A percentile compares a stretch with the other conserved stretches of the same genome.
phyloP scores from a whole-genome alignment of 1,284 basidiomycete species.

The Kalmanozyma brasiliensis region DNA sequence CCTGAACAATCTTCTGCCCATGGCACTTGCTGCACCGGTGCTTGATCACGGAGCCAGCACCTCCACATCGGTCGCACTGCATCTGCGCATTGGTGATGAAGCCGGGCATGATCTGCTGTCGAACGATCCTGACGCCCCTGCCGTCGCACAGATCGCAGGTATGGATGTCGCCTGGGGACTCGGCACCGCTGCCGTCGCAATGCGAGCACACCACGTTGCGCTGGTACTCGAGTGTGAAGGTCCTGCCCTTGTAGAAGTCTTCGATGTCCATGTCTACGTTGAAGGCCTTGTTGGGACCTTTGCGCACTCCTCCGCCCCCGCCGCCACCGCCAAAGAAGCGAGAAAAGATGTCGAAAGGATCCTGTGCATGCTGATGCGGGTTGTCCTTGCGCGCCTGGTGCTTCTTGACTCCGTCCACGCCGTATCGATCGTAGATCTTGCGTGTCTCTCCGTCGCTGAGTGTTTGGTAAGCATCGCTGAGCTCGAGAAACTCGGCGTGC shows the following conservation, averaged over 20 bases:
- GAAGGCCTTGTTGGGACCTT: slow-evolving; percentile 62
- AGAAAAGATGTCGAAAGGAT: slow-evolving; percentile 65
- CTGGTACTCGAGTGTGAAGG: slow-evolving; percentile 56
- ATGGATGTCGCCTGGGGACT: slow-evolving; percentile 60
- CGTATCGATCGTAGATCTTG: slow-evolving; percentile 63
- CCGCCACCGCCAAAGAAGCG: slow-evolving; percentile 66
- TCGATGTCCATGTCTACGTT: slow-evolving; percentile 57
- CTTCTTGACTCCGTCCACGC: slow-evolving; percentile 65
- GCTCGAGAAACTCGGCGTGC: slow-evolving; percentile 69
- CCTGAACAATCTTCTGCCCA: slow-evolving; percentile 59
- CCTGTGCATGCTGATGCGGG: slow-evolving; percentile 47
- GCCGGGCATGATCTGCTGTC: slow-evolving; percentile 68
- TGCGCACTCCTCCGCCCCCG: slow-evolving; percentile 47
- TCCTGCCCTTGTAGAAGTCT: slow-evolving; percentile 62
- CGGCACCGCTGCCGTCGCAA: slow-evolving; percentile 66
- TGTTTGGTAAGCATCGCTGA: slow-evolving; percentile 66
- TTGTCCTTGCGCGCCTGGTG: slow-evolving; percentile 57
- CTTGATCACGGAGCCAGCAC: slow-evolving; percentile 57
- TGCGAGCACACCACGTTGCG: slow-evolving; percentile 60
- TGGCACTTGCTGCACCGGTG: slow-evolving; percentile 57
- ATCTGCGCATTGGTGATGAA: slow-evolving; percentile 64
- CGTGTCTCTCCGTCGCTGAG: slow-evolving; percentile 60
- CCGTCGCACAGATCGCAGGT: slow-evolving; percentile 61
- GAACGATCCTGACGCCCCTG: slow-evolving; percentile 58
- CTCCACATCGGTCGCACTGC: slow-evolving; percentile 60